A percentile compares a stretch with the other conserved stretches of the same genome.
These are phyloP conservation scores for Podospora pseudoanserina DNA, from an alignment of 495 filamentous ascomycete species.

Conservation along the genomic window DNA sequence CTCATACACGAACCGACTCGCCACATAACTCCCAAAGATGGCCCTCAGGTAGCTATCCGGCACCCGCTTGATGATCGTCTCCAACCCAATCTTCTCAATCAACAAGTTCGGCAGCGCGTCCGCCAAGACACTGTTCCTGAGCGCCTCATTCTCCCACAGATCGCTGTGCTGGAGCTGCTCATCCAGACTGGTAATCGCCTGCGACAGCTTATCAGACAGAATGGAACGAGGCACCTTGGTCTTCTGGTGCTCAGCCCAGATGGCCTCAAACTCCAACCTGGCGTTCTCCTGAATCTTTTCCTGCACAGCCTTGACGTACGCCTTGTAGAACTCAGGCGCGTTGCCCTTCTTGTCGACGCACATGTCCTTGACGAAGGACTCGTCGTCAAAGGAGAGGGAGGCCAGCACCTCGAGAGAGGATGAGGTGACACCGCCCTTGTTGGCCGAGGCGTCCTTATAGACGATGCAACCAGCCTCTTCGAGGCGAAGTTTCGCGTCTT, in stretches of 20 bases:
- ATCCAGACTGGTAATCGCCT: constrained; percentile 90
- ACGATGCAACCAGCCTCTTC: constrained; percentile 90
- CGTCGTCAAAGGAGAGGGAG: constrained; percentile 87
- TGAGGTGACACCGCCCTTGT: constrained; percentile 98
- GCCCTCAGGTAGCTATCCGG: constrained; percentile 88
- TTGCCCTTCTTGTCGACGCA: constrained; percentile 75
- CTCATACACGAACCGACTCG: constrained; percentile 92
- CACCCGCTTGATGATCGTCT: constrained; percentile 79
- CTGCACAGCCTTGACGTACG: constrained; percentile 90
- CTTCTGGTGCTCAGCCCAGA: constrained; percentile 89
- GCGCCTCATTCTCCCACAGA: constrained; percentile 78
- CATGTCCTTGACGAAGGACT: constrained; percentile 87
- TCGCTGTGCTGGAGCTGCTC: constrained; percentile 92
- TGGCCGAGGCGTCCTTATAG: constrained; percentile 97
- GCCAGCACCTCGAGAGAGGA: constrained; percentile 95
- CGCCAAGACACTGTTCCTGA: constrained; percentile 71
- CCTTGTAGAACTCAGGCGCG: constrained; percentile 82
- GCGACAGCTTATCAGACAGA: constrained; percentile 80
- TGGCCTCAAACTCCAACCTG: constrained; percentile 89
- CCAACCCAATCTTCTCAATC: constrained; percentile 83
- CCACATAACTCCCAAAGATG: constrained; percentile 94
- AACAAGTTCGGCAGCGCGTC: constrained; percentile 85
- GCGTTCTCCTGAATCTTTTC: constrained; percentile 85
- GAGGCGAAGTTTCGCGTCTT: constrained; percentile 92
- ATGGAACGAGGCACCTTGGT: constrained; percentile 75